phyloP scores from a whole-genome alignment of 169 alveolate genomes.

The Plasmodium sp. region DNA sequence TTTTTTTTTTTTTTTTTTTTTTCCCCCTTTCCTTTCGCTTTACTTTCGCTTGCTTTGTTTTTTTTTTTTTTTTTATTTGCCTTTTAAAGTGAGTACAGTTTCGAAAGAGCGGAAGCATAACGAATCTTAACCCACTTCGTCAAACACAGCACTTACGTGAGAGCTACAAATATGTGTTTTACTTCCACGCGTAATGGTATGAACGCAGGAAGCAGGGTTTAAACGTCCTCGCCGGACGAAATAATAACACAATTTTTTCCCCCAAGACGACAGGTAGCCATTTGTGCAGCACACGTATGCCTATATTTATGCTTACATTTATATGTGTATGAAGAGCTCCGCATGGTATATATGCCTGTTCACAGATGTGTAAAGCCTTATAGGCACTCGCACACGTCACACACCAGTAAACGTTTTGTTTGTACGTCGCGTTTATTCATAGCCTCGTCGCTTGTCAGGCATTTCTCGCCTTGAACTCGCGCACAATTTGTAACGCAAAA shows the following conservation, averaged over 20 bases:
- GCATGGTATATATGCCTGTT: not conserved
- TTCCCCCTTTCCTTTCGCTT: not conserved
- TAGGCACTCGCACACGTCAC: not conserved
- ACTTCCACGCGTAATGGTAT: not conserved
- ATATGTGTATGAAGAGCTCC: not conserved
- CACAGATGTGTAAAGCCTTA: not conserved
- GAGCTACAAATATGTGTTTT: not conserved
- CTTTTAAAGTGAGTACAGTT: not conserved
- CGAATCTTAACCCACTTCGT: not conserved
- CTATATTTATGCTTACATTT: not conserved
- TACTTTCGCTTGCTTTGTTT: not conserved
- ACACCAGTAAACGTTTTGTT: not conserved
- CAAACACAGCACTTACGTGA: not conserved
- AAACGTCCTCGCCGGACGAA: not conserved
- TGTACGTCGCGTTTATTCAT: not conserved
- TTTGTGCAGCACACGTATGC: not conserved
- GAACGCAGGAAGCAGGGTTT: not conserved
- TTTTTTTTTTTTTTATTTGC: not conserved
- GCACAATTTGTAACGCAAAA: not conserved
- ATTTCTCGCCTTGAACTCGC: not conserved
- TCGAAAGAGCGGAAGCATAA: not conserved
- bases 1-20: no score
- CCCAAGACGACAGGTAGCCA: not conserved
- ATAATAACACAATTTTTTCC: not conserved
- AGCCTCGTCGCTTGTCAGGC: not conserved